These are phyloP conservation scores for Sphaerostilbella broomeana DNA, from an alignment of 2,329 filamentous ascomycete genomes.

Conservation along the genomic window DNA sequence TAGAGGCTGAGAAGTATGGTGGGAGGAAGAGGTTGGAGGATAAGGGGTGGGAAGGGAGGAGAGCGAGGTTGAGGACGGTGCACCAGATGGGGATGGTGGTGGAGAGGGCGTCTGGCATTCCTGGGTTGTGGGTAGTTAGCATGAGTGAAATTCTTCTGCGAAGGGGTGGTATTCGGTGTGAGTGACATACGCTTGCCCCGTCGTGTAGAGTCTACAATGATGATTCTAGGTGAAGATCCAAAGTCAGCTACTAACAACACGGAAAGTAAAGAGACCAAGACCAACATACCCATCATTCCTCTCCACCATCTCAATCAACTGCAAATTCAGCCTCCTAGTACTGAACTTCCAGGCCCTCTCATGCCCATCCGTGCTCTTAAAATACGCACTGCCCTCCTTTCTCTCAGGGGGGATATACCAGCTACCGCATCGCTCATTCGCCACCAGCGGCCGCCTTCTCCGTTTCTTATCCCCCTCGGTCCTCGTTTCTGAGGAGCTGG, in stretches of 20 bases:
- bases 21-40: constrained; percentile 60
- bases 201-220: constrained; percentile 89
- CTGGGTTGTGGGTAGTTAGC: constrained; percentile 31
- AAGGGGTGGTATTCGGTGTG: background rate
- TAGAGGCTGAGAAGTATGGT: constrained; percentile 62
- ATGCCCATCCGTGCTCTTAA: constrained; percentile 97
- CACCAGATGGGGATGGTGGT: constrained; percentile 96
- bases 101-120: constrained; percentile 88
- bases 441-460: constrained; percentile 62
- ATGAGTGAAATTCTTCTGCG: constrained; percentile 2
- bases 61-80: constrained; percentile 69
- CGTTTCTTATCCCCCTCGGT: background rate
- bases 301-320: constrained; percentile 64
- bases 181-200: constrained; percentile 66
- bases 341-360: constrained; percentile 87
- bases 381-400: constrained; percentile 76
- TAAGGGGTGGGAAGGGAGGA: constrained; percentile 57
- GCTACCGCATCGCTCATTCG: constrained; percentile 91
- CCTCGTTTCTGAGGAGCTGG: background rate
- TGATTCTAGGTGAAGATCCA: constrained; percentile 42
- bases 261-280: background rate
- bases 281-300: constrained; percentile 53
- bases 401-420: constrained; percentile 73
- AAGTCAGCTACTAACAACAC: background rate
- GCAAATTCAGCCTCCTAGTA: constrained; percentile 74